phyloP scores from a whole-genome alignment of 441 rosid species.

The Flueggea neowawraea region DNA sequence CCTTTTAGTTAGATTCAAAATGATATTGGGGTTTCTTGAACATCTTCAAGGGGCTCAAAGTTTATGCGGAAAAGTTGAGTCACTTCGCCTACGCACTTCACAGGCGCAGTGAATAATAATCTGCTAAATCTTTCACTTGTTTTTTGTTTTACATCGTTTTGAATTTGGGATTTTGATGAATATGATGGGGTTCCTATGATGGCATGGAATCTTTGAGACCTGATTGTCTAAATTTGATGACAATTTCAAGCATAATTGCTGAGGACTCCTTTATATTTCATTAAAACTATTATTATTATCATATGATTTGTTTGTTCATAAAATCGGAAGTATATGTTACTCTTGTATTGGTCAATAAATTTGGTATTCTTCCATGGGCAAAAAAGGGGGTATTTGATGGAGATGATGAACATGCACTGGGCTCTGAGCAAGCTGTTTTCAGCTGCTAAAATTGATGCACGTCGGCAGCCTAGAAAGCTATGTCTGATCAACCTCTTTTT shows the following conservation, averaged over 20 bases:
- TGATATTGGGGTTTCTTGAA: constrained; percentile 15
- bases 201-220: constrained; percentile 75
- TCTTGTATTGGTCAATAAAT: no score
- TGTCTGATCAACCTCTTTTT: constrained; percentile 26
- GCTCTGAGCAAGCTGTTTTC: constrained; percentile 51
- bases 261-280: constrained; percentile 27
- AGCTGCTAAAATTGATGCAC: constrained; percentile 38
- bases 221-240: constrained; percentile 46
- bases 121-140: constrained; percentile 23
- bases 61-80: constrained; percentile 47
- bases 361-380: no score
- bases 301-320: not conserved
- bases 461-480: constrained; percentile 67
- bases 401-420: constrained; percentile 85
- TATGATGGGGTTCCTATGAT: constrained; percentile 41
- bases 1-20: constrained; percentile 10
- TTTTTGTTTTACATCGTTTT: not conserved
- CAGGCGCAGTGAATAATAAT: constrained; percentile 45
- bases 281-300: no score
- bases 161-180: no score
- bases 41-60: constrained; percentile 28
- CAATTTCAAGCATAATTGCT: constrained; percentile 38
- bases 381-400: not conserved
- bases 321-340: no score
- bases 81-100: constrained; percentile 28